phyloP scores from a whole-genome alignment of 306 rosid species.

The Adenanthera pavonina region DNA sequence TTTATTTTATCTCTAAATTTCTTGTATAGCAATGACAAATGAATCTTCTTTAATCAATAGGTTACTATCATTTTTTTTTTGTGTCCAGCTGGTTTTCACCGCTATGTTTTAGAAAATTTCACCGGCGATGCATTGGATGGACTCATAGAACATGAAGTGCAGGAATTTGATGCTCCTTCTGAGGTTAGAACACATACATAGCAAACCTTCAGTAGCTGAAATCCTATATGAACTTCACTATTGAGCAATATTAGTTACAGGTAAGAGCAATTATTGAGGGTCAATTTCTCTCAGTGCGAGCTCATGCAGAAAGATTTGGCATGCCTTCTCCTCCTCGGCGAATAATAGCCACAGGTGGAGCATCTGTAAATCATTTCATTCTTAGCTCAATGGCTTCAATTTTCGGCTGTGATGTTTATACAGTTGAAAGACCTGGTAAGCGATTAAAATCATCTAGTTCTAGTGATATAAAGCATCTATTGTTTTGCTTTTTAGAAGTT shows the following conservation, averaged over 20 bases:
- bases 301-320: constrained; percentile 96
- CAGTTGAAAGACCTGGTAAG: constrained; percentile 91
- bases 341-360: constrained; percentile 98
- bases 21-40: constrained; percentile 3
- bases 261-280: constrained; percentile 88
- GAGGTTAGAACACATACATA: constrained; percentile 68
- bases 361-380: constrained; percentile 76
- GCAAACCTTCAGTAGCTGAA: constrained; percentile 26
- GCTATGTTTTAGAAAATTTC: constrained; percentile 68
- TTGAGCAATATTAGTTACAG: constrained; percentile 50
- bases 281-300: constrained; percentile 87
- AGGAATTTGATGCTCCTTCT: constrained; percentile 83
- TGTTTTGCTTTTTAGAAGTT: neutral
- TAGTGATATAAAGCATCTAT: neutral
- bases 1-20: constrained; percentile 28
- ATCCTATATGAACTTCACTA: neutral
- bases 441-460: neutral
- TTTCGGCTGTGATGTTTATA: constrained; percentile 88
- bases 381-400: constrained; percentile 78
- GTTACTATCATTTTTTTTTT: constrained; percentile 25
- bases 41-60: constrained; percentile 16
- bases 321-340: constrained; percentile 91
- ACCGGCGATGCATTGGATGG: constrained; percentile 56
- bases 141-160: constrained; percentile 59
- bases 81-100: constrained; percentile 81